A percentile compares a stretch with the other conserved stretches of the same genome.
Evolutionary conservation across 2,329 filamentous ascomycete genomes (phyloP).

Genomic region (Fusarium nodosum): DNA sequence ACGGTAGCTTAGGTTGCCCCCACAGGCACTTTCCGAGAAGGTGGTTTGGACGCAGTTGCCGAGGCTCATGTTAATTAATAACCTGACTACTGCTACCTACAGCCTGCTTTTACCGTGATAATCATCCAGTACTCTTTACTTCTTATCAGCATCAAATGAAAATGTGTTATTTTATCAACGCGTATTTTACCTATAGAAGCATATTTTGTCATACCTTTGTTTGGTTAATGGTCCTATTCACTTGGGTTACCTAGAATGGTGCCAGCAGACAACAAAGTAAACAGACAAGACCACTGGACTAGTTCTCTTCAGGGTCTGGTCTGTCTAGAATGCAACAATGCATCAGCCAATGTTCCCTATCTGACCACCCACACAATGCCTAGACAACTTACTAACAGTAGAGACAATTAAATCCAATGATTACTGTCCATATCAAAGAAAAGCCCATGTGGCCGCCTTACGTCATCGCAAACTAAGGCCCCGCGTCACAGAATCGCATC

Average conservation of each 20-base stretch:
- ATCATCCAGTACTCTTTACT: neutral
- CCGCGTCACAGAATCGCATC: slow-evolving; percentile 42
- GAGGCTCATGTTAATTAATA: slow-evolving; percentile 23
- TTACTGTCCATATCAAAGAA: slow-evolving; percentile 1
- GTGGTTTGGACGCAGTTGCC: slow-evolving; percentile 12
- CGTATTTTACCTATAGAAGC: neutral
- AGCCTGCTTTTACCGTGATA: neutral
- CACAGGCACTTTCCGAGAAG: neutral
- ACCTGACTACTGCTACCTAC: neutral
- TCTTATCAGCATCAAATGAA: neutral
- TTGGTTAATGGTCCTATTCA: neutral
- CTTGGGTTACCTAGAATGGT: neutral
- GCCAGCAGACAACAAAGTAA: neutral
- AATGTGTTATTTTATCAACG: neutral
- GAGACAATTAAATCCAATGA: neutral
- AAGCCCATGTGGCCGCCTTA: slow-evolving; percentile 39
- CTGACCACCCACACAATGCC: neutral
- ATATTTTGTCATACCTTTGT: neutral
- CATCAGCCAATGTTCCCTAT: neutral
- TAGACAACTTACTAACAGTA: neutral
- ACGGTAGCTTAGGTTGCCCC: slow-evolving; percentile 7
- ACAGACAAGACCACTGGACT: too few species aligned
- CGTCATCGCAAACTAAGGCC: slow-evolving; percentile 35
- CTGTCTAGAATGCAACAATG: neutral
- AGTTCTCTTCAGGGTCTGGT: neutral